Base-by-base conservation (phyloP, 331 rosid genomes). In the Rosa hybrid region DNA sequence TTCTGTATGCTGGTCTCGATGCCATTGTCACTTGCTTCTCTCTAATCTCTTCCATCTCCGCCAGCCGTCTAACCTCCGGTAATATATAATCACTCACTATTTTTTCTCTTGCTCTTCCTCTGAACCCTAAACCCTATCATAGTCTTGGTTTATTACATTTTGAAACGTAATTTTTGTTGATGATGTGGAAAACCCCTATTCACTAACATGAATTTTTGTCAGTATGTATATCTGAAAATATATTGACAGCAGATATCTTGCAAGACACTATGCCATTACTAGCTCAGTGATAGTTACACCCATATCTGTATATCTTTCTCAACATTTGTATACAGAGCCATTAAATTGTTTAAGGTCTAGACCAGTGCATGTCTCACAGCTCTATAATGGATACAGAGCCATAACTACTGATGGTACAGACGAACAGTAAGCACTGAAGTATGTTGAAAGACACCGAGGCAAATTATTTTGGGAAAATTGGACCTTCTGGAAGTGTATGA, bases 31-130 rank as follows among this genome's bases (percentile, higher is more conserved):
- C 89, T 39, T 86, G 84, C 57, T 92, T 90, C 79, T 82, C 92
- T 65, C 88, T 90, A 80, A 92, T 90, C 73, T 84, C 94, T 38
- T 92, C 92, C 71, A 85, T 90, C 78, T 84, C 84, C 13, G 91
- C 92, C 50, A 88, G 54, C 80, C 78, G 57, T 53, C 83, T 67
- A 27, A 86, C 92, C 34, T 86, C 87, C 4, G 88, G 92, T 85
- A 78, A 77, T 34, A 23, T 23, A 25, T 27, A 11, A 23, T 11
- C 12, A 18, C 6, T 63, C 6, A 6, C 49, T 18, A 11, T 12
- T 5, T 2, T n/a, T 53, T 21, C 3, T 49, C 5, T n/a, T 42
- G 5, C 38, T 60, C 23, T 18, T 53, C 21, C 13, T 53, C 38
- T 49, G 7, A 21, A 27, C 30, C 30, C 30, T 14, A 41, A 20